Conservation (phyloP, 1,284 basidiomycete species). For the Prillingera fragicola region DNA sequence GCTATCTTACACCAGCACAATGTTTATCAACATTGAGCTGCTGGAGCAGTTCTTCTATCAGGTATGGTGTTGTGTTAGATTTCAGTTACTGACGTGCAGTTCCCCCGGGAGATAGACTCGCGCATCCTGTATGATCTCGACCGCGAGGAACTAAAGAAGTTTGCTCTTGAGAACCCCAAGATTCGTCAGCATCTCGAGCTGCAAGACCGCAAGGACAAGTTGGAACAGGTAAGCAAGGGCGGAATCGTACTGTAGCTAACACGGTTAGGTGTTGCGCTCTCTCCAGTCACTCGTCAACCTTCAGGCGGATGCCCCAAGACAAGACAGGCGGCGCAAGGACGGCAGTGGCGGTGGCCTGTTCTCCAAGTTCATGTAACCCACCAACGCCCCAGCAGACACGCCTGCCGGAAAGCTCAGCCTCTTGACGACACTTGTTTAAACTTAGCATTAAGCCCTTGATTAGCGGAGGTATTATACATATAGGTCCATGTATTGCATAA, state of each 20-base stretch:
- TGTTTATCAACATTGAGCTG: slow-evolving; percentile 98
- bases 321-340: slow-evolving; percentile 17
- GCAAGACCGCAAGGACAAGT: slow-evolving; percentile 93
- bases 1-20: slow-evolving; percentile 87
- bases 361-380: slow-evolving; percentile 40
- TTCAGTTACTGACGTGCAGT: slow-evolving; percentile 51
- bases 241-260: not conserved
- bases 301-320: slow-evolving; percentile 65
- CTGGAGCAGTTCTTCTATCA: slow-evolving; percentile 98
- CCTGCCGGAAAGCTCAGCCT: too few relatives aligned
- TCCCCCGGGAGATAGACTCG: slow-evolving; percentile 96
- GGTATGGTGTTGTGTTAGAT: slow-evolving; percentile 49
- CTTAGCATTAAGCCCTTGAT: too few relatives aligned
- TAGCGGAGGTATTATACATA: too few relatives aligned
- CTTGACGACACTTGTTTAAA: too few relatives aligned
- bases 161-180: slow-evolving; percentile 88
- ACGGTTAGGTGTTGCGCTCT: slow-evolving; percentile 75
- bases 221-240: slow-evolving; percentile 68
- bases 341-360: slow-evolving; percentile 34
- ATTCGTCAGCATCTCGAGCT: slow-evolving; percentile 85
- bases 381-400: not conserved
- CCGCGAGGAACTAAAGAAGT: slow-evolving; percentile 71
- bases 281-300: slow-evolving; percentile 78
- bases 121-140: slow-evolving; percentile 86
- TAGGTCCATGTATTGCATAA: not conserved